Conservation (phyloP, 129 eudicot genomes). For the Apium graveolens region DNA sequence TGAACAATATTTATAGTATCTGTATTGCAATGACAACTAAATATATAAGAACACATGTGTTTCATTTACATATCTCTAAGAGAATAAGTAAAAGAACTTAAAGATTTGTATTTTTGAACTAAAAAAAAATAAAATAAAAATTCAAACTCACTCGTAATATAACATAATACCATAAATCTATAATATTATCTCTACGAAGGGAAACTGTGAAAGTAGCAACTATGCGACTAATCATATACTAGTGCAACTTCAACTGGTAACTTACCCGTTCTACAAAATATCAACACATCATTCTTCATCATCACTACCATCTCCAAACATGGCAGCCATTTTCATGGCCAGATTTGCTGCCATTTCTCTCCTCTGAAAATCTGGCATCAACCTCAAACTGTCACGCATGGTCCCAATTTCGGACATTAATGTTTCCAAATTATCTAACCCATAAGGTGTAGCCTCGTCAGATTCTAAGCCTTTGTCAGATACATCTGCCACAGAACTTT, state of each 20-base stretch:
- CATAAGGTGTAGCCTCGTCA: conserved; percentile 42
- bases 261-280: not conserved
- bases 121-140: too few species aligned
- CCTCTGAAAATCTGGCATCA: conserved; percentile 88
- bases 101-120: too few species aligned
- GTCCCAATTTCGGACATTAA: conserved; percentile 83
- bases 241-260: not conserved
- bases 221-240: not conserved
- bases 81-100: too few species aligned
- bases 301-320: not conserved
- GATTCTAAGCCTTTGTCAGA: conserved; percentile 25
- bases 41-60: too few species aligned
- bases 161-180: not conserved
- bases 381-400: conserved; percentile 60
- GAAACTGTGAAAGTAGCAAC: not conserved
- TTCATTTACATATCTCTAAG: too few species aligned
- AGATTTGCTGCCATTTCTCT: conserved; percentile 87
- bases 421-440: conserved; percentile 75
- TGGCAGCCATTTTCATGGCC: conserved; percentile 44
- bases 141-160: too few species aligned
- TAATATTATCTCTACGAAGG: not conserved
- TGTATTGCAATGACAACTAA: too few species aligned
- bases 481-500: conserved; percentile 16
- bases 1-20: too few species aligned
- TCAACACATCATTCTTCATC: not conserved